phyloP scores from a whole-genome alignment of 495 filamentous ascomycete species.

The Neurospora sp. region DNA sequence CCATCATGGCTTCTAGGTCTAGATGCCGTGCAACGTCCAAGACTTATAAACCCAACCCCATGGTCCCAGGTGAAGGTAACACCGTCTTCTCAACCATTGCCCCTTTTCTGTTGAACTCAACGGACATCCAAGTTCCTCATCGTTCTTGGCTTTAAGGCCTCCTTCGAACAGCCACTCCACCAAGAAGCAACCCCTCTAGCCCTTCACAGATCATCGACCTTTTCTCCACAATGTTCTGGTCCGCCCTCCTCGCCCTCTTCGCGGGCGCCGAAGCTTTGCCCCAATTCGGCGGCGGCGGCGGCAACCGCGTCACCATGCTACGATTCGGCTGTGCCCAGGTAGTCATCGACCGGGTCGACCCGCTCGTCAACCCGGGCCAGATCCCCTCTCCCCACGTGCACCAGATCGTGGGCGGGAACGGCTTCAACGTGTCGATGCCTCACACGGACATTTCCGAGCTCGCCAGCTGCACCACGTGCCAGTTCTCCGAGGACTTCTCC shows the following conservation, averaged over 20 bases:
- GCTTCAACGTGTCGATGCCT: slow-evolving; percentile 34
- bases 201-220: not conserved
- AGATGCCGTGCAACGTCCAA: not conserved
- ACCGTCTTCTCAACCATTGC: not conserved
- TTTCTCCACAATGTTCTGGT: slow-evolving; percentile 26
- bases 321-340: slow-evolving; percentile 37
- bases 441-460: slow-evolving; percentile 26
- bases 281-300: slow-evolving; percentile 22
- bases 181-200: not conserved
- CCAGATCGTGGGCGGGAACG: slow-evolving; percentile 36
- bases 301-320: slow-evolving; percentile 30
- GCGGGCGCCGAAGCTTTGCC: slow-evolving; percentile 29
- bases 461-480: slow-evolving; percentile 33
- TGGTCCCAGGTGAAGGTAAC: not conserved
- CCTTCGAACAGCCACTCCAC: not conserved
- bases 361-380: slow-evolving; percentile 31
- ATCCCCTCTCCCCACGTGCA: slow-evolving; percentile 32
- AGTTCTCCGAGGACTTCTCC: slow-evolving; percentile 33
- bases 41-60: not conserved
- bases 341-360: slow-evolving; percentile 36
- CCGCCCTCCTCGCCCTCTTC: slow-evolving; percentile 25
- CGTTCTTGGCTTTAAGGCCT: not conserved
- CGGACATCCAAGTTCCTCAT: not conserved
- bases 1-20: too few relatives aligned
- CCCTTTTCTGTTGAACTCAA: not conserved